These are phyloP conservation scores for Castanospermum australe DNA, from an alignment of 306 rosid genomes.

Conservation along the genomic window DNA sequence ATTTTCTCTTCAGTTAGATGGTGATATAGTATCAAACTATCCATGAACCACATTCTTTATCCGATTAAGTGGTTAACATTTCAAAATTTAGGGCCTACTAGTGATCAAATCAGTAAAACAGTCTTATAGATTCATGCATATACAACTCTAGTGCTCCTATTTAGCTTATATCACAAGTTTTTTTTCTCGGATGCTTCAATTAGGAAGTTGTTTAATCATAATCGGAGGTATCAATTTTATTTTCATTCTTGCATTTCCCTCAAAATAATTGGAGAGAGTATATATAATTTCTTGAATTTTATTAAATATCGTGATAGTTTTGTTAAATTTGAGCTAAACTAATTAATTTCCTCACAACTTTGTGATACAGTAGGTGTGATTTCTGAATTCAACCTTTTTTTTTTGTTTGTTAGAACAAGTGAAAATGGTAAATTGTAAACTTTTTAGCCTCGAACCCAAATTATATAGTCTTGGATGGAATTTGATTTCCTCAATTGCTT, in stretches of 20 bases:
- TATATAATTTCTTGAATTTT: neutral
- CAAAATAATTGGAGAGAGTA: neutral
- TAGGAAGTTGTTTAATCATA: conserved; percentile 14
- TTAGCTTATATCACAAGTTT: conserved; percentile 12
- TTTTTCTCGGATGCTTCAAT: neutral
- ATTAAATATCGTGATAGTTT: neutral
- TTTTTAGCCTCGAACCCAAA: too few relatives aligned
- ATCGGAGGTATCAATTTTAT: neutral
- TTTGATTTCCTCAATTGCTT: neutral
- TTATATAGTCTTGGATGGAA: neutral
- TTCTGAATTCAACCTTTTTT: neutral
- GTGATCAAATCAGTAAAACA: conserved; percentile 28
- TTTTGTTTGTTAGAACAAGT: neutral
- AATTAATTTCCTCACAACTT: neutral
- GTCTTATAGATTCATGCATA: conserved; percentile 41
- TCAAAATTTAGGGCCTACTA: conserved; percentile 41
- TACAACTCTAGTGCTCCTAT: neutral
- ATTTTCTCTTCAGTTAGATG: conserved; percentile 26
- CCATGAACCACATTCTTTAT: conserved; percentile 21
- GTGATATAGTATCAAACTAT: conserved; percentile 35
- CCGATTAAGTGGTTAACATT: conserved; percentile 29
- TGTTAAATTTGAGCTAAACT: neutral
- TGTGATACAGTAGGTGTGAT: too few relatives aligned
- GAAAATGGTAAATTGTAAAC: neutral
- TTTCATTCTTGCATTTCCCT: neutral